Evolutionary conservation across 2,329 filamentous ascomycete species (phyloP).

Genomic region (Albophoma yamanashiensis): DNA sequence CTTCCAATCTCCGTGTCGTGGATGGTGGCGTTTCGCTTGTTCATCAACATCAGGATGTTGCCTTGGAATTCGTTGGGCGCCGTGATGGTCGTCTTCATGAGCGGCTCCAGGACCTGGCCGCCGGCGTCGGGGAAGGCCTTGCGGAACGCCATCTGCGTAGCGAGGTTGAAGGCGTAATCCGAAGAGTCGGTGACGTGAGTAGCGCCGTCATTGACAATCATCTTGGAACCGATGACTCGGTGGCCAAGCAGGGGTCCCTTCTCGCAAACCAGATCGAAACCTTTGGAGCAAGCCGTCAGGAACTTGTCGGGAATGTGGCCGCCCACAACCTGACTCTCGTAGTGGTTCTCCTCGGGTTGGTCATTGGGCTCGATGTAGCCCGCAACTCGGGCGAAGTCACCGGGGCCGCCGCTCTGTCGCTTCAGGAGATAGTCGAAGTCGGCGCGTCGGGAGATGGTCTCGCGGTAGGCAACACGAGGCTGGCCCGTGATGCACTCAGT

Average conservation of each 20-base stretch:
- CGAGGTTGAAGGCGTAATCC: conserved; percentile 90
- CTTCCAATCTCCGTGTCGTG: conserved; percentile 88
- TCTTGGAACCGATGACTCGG: conserved; percentile 76
- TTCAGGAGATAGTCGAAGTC: conserved; percentile 90
- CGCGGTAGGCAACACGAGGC: conserved; percentile 92
- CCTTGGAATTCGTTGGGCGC: conserved; percentile 97
- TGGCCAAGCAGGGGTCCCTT: conserved; percentile 90
- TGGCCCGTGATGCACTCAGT: conserved; percentile 94
- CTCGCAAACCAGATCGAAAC: conserved; percentile 71
- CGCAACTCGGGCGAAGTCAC: conserved; percentile 87
- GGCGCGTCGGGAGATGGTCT: conserved; percentile 72
- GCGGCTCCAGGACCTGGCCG: conserved; percentile 80
- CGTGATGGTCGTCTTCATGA: conserved; percentile 98
- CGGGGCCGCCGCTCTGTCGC: conserved; percentile 91
- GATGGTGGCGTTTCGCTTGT: conserved; percentile 93
- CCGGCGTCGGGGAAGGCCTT: conserved; percentile 78
- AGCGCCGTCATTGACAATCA: conserved; percentile 92
- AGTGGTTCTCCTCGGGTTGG: conserved; percentile 62
- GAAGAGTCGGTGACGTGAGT: conserved; percentile 97
- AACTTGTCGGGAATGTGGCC: conserved; percentile 94
- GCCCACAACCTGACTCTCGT: conserved; percentile 79
- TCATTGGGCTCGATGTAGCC: conserved; percentile 85
- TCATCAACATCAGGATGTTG: conserved; percentile 85
- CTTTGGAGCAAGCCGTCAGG: conserved; percentile 88
- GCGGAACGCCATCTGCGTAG: conserved; percentile 91